Conservation (phyloP, 345 rosid species). For the Gynandropsis gynandra region DNA sequence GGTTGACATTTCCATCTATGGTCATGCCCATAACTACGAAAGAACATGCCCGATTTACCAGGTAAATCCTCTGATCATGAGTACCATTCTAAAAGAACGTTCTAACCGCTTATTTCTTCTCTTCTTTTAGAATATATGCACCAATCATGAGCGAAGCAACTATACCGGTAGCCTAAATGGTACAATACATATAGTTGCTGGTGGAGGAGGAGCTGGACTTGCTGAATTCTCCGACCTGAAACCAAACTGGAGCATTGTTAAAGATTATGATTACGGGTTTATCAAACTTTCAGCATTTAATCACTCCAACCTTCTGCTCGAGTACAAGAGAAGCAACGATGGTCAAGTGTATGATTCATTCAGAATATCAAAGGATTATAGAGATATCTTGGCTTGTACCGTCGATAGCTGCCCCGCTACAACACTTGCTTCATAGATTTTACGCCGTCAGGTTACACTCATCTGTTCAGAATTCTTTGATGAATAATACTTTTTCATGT, state of each 20-base stretch:
- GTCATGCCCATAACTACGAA: slow-evolving; percentile 71
- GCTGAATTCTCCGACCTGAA: slow-evolving; percentile 35
- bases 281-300: slow-evolving; percentile 51
- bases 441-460: too few species aligned
- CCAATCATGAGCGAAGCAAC: slow-evolving; percentile 36
- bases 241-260: slow-evolving; percentile 50
- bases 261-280: slow-evolving; percentile 44
- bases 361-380: slow-evolving; percentile 43
- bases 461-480: too few species aligned
- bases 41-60: slow-evolving; percentile 70
- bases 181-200: slow-evolving; percentile 66
- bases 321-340: slow-evolving; percentile 68
- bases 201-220: slow-evolving; percentile 66
- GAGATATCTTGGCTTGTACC: slow-evolving; percentile 47
- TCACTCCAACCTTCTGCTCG: slow-evolving; percentile 48
- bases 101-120: background rate
- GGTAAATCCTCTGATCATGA: slow-evolving; percentile 27
- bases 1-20: slow-evolving; percentile 65
- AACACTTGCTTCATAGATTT: slow-evolving; percentile 46
- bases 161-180: slow-evolving; percentile 50
- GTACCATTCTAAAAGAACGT: background rate
- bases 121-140: slow-evolving; percentile 44
- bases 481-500: too few species aligned
- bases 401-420: slow-evolving; percentile 50
- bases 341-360: slow-evolving; percentile 63